Evolutionary conservation across 202 grass and related monocot species (phyloP).

Genomic region (Panicum hallii): DNA sequence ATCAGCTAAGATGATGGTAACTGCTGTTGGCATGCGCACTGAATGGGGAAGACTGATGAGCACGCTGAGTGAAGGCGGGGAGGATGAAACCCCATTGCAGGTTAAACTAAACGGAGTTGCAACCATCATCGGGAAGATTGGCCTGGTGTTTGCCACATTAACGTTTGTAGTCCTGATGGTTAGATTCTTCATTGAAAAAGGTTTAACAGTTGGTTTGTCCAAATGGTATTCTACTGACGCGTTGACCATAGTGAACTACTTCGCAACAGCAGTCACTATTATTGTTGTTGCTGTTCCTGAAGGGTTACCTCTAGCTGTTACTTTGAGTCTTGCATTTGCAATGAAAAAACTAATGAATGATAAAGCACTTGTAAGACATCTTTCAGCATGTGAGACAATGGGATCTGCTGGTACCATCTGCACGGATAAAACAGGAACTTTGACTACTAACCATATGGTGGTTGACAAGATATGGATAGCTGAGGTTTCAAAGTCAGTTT

Average conservation of each 20-base stretch:
- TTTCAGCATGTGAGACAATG: constrained; percentile 96
- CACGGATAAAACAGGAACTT: constrained; percentile 94
- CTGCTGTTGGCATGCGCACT: constrained; percentile 78
- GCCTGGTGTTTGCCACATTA: constrained; percentile 68
- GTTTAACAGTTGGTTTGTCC: constrained; percentile 58
- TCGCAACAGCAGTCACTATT: constrained; percentile 92
- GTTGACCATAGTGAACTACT: constrained; percentile 73
- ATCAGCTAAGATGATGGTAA: constrained; percentile 80
- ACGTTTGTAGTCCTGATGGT: constrained; percentile 77
- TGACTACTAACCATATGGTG: constrained; percentile 95
- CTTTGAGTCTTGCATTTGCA: constrained; percentile 94
- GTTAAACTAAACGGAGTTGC: constrained; percentile 91
- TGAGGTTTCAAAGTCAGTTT: constrained; percentile 61
- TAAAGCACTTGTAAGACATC: constrained; percentile 90
- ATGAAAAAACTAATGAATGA: constrained; percentile 99
- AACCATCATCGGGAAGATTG: constrained; percentile 86
- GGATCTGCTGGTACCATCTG: constrained; percentile 85
- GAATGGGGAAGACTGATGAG: constrained; percentile 89
- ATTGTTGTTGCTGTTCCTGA: constrained; percentile 97
- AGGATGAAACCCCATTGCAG: constrained; percentile 90
- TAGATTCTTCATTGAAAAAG: constrained; percentile 67
- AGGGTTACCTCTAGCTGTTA: constrained; percentile 88
- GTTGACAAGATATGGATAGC: constrained; percentile 83
- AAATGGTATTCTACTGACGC: constrained; percentile 76
- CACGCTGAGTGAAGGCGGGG: constrained; percentile 79